A percentile compares a stretch with the other conserved stretches of the same genome.
phyloP scores from a whole-genome alignment of 2,329 filamentous ascomycete species.

The Colletotrichum tofieldiae region DNA sequence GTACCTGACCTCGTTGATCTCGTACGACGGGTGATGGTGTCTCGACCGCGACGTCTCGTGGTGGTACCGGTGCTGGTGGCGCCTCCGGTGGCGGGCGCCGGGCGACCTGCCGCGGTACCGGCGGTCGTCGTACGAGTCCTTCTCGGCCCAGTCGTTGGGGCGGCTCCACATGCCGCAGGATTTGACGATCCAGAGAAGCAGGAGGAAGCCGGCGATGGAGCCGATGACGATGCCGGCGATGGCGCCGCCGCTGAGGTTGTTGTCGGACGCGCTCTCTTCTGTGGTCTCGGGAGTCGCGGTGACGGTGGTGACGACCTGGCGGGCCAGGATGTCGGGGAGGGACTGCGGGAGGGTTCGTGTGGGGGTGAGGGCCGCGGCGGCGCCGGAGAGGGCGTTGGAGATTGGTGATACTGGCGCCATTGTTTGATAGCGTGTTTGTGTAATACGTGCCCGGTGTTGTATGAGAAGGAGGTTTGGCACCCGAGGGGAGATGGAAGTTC shows the following conservation, averaged over 20 bases:
- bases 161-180: slow-evolving; percentile 53
- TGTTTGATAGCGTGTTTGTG: not conserved
- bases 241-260: slow-evolving; percentile 61
- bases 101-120: slow-evolving; percentile 35
- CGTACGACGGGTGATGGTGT: slow-evolving; percentile 27
- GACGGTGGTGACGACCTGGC: slow-evolving; percentile 53
- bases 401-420: slow-evolving; percentile 34
- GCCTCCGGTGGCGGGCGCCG: slow-evolving; percentile 30
- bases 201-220: slow-evolving; percentile 61
- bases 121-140: slow-evolving; percentile 24
- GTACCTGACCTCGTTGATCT: slow-evolving; percentile 39
- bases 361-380: slow-evolving; percentile 19
- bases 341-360: slow-evolving; percentile 24
- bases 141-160: slow-evolving; percentile 27
- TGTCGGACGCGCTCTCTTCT: slow-evolving; percentile 43
- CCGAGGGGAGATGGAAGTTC: not conserved
- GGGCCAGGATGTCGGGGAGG: slow-evolving; percentile 26
- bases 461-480: not conserved
- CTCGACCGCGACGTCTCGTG: slow-evolving; percentile 38
- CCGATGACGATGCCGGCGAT: slow-evolving; percentile 69
- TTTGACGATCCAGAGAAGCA: slow-evolving; percentile 63
- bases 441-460: not conserved
- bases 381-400: slow-evolving; percentile 9
- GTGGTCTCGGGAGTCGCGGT: slow-evolving; percentile 42
- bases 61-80: slow-evolving; percentile 27